phyloP scores from a whole-genome alignment of 371 early-diverging fungal genomes.

The Phascolomyces articulosus region DNA sequence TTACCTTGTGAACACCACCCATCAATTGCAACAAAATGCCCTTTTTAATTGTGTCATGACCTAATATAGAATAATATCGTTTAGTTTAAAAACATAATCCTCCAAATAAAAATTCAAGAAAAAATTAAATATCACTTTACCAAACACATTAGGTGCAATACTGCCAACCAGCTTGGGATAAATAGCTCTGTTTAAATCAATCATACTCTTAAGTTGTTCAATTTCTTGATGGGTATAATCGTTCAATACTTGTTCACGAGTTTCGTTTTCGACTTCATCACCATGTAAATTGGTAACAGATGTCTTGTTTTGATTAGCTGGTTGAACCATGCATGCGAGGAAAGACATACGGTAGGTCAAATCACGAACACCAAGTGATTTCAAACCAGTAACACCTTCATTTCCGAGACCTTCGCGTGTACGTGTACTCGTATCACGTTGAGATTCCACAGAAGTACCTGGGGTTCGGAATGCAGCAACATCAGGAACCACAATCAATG shows the following conservation, averaged over 20 bases:
- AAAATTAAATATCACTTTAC: slow-evolving; percentile 32
- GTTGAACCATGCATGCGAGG: slow-evolving; percentile 83
- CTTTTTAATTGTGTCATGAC: slow-evolving; percentile 97
- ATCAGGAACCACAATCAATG: slow-evolving; percentile 95
- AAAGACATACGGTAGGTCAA: slow-evolving; percentile 92
- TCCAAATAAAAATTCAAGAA: neutral
- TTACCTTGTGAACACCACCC: slow-evolving; percentile 96
- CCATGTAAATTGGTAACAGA: slow-evolving; percentile 55
- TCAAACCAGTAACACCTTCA: slow-evolving; percentile 88
- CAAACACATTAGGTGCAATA: slow-evolving; percentile 97
- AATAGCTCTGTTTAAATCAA: slow-evolving; percentile 53
- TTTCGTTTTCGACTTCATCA: slow-evolving; percentile 62
- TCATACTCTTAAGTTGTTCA: slow-evolving; percentile 79
- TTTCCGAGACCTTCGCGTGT: slow-evolving; percentile 68
- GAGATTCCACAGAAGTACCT: slow-evolving; percentile 65
- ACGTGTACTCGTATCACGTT: slow-evolving; percentile 63
- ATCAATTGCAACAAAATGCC: slow-evolving; percentile 95
- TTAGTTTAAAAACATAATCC: neutral
- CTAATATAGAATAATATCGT: slow-evolving; percentile 25
- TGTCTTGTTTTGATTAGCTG: slow-evolving; percentile 52
- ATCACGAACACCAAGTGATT: slow-evolving; percentile 90
- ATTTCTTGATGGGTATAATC: slow-evolving; percentile 74
- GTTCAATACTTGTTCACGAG: slow-evolving; percentile 62
- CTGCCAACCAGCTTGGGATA: slow-evolving; percentile 80
- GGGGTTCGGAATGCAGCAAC: slow-evolving; percentile 80